Conservation (phyloP, 148 eudicot genomes). For the Agrostemma githago region DNA sequence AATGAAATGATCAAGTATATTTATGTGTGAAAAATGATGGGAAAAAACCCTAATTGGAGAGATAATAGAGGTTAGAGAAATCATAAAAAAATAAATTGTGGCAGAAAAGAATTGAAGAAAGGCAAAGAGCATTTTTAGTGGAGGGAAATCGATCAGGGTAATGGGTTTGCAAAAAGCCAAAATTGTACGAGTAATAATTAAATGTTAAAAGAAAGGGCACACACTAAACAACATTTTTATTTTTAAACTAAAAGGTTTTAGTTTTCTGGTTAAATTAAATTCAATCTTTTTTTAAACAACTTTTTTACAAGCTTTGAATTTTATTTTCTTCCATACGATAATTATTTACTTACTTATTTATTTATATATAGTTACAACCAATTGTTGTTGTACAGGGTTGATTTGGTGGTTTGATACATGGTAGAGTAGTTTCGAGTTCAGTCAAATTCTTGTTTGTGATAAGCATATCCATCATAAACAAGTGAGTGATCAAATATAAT, state of each 20-base stretch:
- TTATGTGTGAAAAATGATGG: background rate
- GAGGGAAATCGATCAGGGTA: conserved; percentile 21
- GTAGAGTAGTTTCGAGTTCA: too few species aligned
- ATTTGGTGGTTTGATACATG: too few species aligned
- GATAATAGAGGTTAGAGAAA: conserved; percentile 14
- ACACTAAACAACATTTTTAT: background rate
- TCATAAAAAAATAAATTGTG: conserved; percentile 18
- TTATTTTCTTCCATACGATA: too few species aligned
- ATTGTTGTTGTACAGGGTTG: too few species aligned
- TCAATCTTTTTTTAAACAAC: too few species aligned
- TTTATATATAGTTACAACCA: too few species aligned
- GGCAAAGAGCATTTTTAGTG: conserved; percentile 34
- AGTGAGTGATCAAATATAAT: too few species aligned
- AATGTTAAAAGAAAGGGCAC: background rate
- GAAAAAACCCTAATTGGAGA: conserved; percentile 44
- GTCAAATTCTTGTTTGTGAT: too few species aligned
- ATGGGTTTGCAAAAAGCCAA: conserved; percentile 21
- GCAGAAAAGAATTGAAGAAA: conserved; percentile 30
- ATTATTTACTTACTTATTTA: too few species aligned
- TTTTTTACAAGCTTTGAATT: too few species aligned
- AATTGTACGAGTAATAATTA: conserved; percentile 12
- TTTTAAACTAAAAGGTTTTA: background rate
- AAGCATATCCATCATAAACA: too few species aligned
- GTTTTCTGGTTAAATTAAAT: background rate
- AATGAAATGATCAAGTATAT: conserved; percentile 8